These are phyloP conservation scores for Calonectria pauciramosa DNA, from an alignment of 2,329 filamentous ascomycete species.

Conservation along the genomic window DNA sequence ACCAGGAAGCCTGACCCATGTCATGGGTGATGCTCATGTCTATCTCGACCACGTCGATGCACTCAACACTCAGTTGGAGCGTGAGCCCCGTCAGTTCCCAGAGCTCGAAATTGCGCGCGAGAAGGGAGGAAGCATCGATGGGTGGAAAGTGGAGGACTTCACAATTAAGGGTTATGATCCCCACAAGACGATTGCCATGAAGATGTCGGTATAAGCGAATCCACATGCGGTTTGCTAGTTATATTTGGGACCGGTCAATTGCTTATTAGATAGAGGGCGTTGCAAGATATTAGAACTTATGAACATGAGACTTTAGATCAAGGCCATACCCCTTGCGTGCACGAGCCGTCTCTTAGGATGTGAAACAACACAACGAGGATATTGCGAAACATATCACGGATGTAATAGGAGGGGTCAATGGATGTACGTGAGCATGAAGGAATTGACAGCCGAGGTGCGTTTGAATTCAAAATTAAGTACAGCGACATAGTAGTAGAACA, in stretches of 20 bases:
- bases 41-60: conserved; percentile 95
- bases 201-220: conserved; percentile 84
- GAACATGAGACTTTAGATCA: background rate
- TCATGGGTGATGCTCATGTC: conserved; percentile 98
- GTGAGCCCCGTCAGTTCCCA: conserved; percentile 87
- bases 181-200: conserved; percentile 95
- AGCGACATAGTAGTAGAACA: conserved; percentile 6
- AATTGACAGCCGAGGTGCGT: background rate
- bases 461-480: conserved; percentile 17
- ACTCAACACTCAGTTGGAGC: conserved; percentile 81
- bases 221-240: background rate
- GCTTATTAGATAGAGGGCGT: conserved; percentile 34
- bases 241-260: conserved; percentile 7
- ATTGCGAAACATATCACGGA: background rate
- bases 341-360: background rate
- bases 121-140: conserved; percentile 83
- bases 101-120: conserved; percentile 79
- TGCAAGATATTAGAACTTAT: conserved; percentile 21
- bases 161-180: conserved; percentile 90
- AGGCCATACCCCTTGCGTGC: background rate
- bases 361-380: background rate
- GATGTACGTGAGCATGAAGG: background rate
- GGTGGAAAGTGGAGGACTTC: conserved; percentile 91
- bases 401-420: too few species aligned
- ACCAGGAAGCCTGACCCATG: conserved; percentile 90